phyloP scores from a whole-genome alignment of 176 grass and related monocot genomes.

The Pontederia paniculata region DNA sequence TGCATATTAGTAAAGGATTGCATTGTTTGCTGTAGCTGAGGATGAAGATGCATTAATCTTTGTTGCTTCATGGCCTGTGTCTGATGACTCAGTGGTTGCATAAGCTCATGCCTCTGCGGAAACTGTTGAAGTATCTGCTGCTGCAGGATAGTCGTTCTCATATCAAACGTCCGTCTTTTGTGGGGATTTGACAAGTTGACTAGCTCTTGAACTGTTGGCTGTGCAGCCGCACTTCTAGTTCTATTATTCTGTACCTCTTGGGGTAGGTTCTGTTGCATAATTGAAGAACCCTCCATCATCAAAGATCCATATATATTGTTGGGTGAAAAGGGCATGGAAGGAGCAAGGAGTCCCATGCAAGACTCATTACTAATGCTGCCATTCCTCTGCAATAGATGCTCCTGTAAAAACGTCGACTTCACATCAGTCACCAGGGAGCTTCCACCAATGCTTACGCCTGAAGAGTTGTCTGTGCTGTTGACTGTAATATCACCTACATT shows the following conservation, averaged over 20 bases:
- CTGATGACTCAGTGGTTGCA: slow-evolving; percentile 50
- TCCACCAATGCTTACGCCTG: slow-evolving; percentile 63
- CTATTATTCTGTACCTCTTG: slow-evolving; percentile 58
- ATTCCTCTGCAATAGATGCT: slow-evolving; percentile 62
- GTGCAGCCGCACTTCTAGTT: slow-evolving; percentile 73
- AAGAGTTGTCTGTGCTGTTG: slow-evolving; percentile 49
- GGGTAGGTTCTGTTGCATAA: slow-evolving; percentile 61
- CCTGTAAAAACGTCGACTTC: slow-evolving; percentile 65
- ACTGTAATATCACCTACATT: slow-evolving; percentile 39
- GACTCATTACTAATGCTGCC: slow-evolving; percentile 70
- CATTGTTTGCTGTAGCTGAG: slow-evolving; percentile 42
- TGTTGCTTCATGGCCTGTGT: slow-evolving; percentile 83
- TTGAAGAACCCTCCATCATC: slow-evolving; percentile 66
- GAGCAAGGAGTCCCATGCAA: slow-evolving; percentile 76
- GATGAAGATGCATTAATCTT: slow-evolving; percentile 28
- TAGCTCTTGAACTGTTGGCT: slow-evolving; percentile 27
- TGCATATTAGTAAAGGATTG: slow-evolving; percentile 53
- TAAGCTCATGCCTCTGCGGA: slow-evolving; percentile 35
- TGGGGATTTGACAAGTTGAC: slow-evolving; percentile 30
- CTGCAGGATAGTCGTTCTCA: slow-evolving; percentile 49
- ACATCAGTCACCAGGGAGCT: slow-evolving; percentile 76
- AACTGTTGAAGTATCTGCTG: slow-evolving; percentile 60
- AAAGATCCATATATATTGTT: slow-evolving; percentile 86
- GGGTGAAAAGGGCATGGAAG: slow-evolving; percentile 91
- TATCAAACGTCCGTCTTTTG: slow-evolving; percentile 67